phyloP scores from a whole-genome alignment of 805 yeast genomes.

The Ascoidea tarda region DNA sequence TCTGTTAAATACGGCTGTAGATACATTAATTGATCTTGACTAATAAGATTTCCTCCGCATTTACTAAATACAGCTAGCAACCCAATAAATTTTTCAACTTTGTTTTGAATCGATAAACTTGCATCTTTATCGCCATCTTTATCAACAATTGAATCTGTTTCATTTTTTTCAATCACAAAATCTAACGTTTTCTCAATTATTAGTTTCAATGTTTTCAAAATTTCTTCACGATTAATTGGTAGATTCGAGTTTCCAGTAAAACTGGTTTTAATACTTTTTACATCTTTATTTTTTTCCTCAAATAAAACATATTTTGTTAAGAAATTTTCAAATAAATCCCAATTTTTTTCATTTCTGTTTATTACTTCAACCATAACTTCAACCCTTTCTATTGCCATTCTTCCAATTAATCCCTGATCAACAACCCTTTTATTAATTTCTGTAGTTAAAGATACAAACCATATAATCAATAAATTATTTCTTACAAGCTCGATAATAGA shows the following conservation, averaged over 20 bases:
- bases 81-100: constrained; percentile 25
- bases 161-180: constrained; percentile 18
- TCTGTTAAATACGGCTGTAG: constrained; percentile 52
- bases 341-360: constrained; percentile 22
- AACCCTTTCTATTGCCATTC: constrained; percentile 9
- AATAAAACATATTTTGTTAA: constrained; percentile 29
- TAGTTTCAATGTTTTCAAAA: constrained; percentile 13
- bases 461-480: constrained; percentile 20
- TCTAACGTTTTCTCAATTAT: constrained; percentile 25
- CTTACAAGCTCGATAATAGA: constrained; percentile 29
- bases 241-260: too few relatives aligned
- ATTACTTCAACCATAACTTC: constrained; percentile 26
- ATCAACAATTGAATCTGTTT: constrained; percentile 12
- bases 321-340: constrained; percentile 32
- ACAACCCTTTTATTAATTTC: constrained; percentile 2
- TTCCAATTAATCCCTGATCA: constrained; percentile 7
- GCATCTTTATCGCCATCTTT: constrained; percentile 18
- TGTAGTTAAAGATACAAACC: constrained; percentile 17
- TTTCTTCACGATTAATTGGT: constrained; percentile 5
- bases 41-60: constrained; percentile 35
- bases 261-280: constrained; percentile 1
- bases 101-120: constrained; percentile 4
- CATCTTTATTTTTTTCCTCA: constrained; percentile 6
- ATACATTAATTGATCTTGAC: constrained; percentile 51
- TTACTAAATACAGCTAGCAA: constrained; percentile 43